These are phyloP conservation scores for Phytophthora melonis DNA, from an alignment of 352 stramenopile species.

Conservation along the genomic window DNA sequence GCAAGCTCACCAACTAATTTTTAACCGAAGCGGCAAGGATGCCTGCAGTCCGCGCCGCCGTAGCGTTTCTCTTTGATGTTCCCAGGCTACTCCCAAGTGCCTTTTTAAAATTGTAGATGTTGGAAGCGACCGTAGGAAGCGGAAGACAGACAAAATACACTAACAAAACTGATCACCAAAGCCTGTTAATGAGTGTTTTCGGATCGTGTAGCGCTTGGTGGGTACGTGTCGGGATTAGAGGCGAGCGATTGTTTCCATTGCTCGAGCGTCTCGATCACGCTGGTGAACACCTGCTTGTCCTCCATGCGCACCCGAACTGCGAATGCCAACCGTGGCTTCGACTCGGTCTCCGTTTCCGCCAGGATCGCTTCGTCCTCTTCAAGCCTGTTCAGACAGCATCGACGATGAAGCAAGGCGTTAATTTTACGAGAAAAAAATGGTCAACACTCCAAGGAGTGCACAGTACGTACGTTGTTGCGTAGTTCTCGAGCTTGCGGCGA, in stretches of 20 bases:
- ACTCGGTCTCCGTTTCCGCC: constrained; percentile 26
- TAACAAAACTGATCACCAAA: constrained; percentile 13
- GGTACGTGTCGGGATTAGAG: constrained; percentile 41
- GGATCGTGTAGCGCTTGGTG: constrained; percentile 37
- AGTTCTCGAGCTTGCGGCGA: constrained; percentile 53
- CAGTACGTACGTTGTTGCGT: constrained; percentile 51
- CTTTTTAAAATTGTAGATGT: neutral
- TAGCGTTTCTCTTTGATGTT: constrained; percentile 1
- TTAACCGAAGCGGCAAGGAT: constrained; percentile 1
- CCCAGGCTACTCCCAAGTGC: neutral
- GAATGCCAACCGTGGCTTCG: constrained; percentile 36
- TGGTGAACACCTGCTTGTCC: constrained; percentile 58
- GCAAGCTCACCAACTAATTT: constrained; percentile 59
- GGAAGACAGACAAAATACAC: constrained; percentile 22
- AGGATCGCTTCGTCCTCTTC: constrained; percentile 55
- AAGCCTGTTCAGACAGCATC: constrained; percentile 31
- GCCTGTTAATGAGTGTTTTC: neutral
- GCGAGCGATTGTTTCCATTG: constrained; percentile 50
- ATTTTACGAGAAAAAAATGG: neutral
- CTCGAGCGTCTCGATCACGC: constrained; percentile 46
- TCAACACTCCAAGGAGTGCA: neutral
- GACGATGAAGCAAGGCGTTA: neutral
- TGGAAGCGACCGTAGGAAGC: constrained; percentile 5
- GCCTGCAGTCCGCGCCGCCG: neutral
- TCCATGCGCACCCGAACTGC: constrained; percentile 58